Evolutionary conservation across 495 filamentous ascomycete species (phyloP), one percentile per base, ranked within the genome.

Genomic region (Thozetella sp.): DNA sequence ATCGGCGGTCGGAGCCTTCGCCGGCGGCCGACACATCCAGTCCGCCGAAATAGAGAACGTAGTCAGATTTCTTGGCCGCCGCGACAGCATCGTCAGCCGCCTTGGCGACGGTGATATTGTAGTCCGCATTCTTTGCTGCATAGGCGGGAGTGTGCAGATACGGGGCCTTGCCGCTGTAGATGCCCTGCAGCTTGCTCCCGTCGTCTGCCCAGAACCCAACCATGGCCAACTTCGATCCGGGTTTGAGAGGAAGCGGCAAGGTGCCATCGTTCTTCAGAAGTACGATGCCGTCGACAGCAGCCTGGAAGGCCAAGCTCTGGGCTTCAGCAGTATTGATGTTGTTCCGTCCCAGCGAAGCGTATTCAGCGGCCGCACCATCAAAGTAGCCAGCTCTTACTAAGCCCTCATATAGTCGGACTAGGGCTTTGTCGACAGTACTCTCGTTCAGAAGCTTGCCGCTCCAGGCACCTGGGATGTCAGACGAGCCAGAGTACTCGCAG

Each of bases 11-110:
- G 1, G 51, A 60, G 23, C 67, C 71, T 53, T 80, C 75, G 0
- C 60, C 58, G 46, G 72, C 75, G 43, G 72, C 59, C 12, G 60
- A 63, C 22, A 46, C 68, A 54, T 79, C 75, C 22, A 71, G 70
- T 6, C 77, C 77, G 22, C 74, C 75, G 9, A 76, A 64, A 26
- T 71, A 79, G 1, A 79, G 34, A 22, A 76, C 66, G 1, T 66
- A 66, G 34, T 80, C 76, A 12, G 75, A 68, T 0, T 62, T 51
- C 12, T 60, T 61, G 0, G 74, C 73, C 3, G 70, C 72, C 13
- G 54, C 53, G 10, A 73, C 34, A 1, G 72, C 70, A 0, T 66
- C 61, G 1, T 71, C 71, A 1, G 75, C 76, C 25, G 67, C 57
- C 1, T n/a, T n/a, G n/a, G n/a, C n/a, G n/a, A n/a, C n/a, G n/a